Percentiles rank a stretch among this genome's conserved stretches.
Conservation (phyloP, 1,139 yeast genomes). For the Scheffersomyces stambukii region DNA sequence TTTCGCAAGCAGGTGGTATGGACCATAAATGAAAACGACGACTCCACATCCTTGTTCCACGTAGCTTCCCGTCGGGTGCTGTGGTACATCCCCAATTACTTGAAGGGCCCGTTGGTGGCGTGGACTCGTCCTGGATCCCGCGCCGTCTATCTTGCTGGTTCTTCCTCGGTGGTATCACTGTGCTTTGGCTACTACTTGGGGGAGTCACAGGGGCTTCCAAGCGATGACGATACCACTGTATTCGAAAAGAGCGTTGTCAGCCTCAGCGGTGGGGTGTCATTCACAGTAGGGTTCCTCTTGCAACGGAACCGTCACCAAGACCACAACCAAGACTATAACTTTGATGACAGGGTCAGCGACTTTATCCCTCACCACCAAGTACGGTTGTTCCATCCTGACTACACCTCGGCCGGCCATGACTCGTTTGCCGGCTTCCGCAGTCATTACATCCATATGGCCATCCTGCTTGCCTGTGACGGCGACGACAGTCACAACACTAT, state of each 20-base stretch:
- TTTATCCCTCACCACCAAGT: constrained; percentile 72
- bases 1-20: constrained; percentile 37
- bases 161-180: constrained; percentile 39
- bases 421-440: constrained; percentile 39
- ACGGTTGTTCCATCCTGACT: constrained; percentile 59
- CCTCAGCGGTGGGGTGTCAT: constrained; percentile 57
- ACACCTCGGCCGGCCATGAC: constrained; percentile 38
- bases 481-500: constrained; percentile 38
- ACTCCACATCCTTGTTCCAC: constrained; percentile 34
- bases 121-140: constrained; percentile 55
- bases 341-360: constrained; percentile 43
- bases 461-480: constrained; percentile 52
- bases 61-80: constrained; percentile 33
- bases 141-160: constrained; percentile 41
- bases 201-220: constrained; percentile 12
- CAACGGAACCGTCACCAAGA: constrained; percentile 43
- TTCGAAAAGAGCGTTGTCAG: constrained; percentile 53
- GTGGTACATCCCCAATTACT: constrained; percentile 58
- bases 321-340: no score
- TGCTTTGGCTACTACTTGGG: constrained; percentile 52
- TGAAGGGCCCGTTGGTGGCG: constrained; percentile 52
- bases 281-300: constrained; percentile 56
- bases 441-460: constrained; percentile 40
- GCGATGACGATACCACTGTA: constrained; percentile 13
- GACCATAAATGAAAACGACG: constrained; percentile 39